These are phyloP conservation scores for Thalassiosira livingstoniorum DNA, from an alignment of 352 stramenopile species.

Conservation along the genomic window DNA sequence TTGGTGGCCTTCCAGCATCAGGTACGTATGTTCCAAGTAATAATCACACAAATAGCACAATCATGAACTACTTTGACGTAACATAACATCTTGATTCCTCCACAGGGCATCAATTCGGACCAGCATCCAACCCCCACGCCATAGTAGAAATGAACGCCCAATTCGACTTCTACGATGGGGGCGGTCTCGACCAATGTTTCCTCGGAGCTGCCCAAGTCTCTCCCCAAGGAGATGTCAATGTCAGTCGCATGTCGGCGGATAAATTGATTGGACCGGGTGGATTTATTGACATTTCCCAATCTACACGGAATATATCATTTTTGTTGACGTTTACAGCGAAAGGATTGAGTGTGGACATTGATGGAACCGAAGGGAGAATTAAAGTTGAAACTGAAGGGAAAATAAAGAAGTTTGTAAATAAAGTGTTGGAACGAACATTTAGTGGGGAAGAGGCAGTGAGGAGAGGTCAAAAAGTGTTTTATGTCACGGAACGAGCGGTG, in stretches of 20 bases:
- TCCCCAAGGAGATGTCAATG: conserved; percentile 74
- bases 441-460: conserved; percentile 71
- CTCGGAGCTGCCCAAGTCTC: conserved; percentile 74
- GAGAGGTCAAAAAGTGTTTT: conserved; percentile 77
- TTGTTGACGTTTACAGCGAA: conserved; percentile 76
- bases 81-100: no score
- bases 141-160: conserved; percentile 79
- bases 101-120: conserved; percentile 78
- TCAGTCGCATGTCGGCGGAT: conserved; percentile 69
- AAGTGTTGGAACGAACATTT: conserved; percentile 79
- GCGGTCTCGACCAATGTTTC: conserved; percentile 71
- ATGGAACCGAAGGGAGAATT: conserved; percentile 64
- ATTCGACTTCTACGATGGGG: conserved; percentile 85
- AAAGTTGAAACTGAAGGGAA: conserved; percentile 70
- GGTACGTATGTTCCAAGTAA: no score
- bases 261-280: conserved; percentile 75
- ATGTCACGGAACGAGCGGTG: conserved; percentile 81
- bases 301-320: conserved; percentile 73
- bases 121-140: conserved; percentile 71
- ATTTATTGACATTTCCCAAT: conserved; percentile 83
- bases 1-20: conserved; percentile 72
- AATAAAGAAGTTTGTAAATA: conserved; percentile 77
- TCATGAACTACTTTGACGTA: no score
- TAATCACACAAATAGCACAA: no score
- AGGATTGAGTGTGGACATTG: conserved; percentile 62